Percentiles rank a stretch among this genome's conserved stretches.
phyloP scores from a whole-genome alignment of 177 flowering plant genomes.

The Telopea speciosissima region DNA sequence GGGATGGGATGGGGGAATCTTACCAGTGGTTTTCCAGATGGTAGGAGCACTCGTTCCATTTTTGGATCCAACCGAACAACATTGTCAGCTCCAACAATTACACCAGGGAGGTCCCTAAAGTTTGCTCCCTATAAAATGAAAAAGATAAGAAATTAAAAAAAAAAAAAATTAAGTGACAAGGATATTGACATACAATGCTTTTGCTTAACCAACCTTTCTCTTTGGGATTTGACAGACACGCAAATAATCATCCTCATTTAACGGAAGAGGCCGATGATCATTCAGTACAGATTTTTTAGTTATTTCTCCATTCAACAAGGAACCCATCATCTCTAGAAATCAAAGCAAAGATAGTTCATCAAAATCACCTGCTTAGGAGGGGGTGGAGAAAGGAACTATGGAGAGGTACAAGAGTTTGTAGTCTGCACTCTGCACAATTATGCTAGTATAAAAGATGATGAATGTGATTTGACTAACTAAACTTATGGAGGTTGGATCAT shows the following conservation, averaged over 20 bases:
- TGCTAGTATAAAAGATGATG: background rate
- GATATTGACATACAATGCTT: background rate
- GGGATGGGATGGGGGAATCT: conserved; percentile 10
- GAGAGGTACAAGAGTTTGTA: background rate
- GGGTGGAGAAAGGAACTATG: background rate
- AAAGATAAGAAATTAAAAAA: conserved; percentile 4
- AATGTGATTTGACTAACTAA: background rate
- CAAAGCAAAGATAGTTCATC: conserved; percentile 2
- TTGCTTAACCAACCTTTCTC: conserved; percentile 46
- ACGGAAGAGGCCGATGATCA: conserved; percentile 57
- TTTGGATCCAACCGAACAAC: conserved; percentile 50
- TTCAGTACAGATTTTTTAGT: conserved; percentile 29
- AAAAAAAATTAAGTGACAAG: background rate
- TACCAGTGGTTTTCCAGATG: conserved; percentile 76
- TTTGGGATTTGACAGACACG: conserved; percentile 67
- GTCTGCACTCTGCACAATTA: background rate
- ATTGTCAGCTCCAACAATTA: conserved; percentile 59
- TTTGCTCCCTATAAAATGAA: conserved; percentile 61
- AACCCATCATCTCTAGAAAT: conserved; percentile 45
- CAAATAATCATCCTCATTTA: conserved; percentile 49
- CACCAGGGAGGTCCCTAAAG: conserved; percentile 84
- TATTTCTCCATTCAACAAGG: conserved; percentile 14
- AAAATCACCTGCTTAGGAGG: background rate
- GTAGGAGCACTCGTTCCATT: conserved; percentile 33
- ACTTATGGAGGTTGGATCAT: background rate